A percentile compares a stretch with the other conserved stretches of the same genome.
phyloP scores from a whole-genome alignment of 2,329 filamentous ascomycete species.

The Cladorrhinum sp. region DNA sequence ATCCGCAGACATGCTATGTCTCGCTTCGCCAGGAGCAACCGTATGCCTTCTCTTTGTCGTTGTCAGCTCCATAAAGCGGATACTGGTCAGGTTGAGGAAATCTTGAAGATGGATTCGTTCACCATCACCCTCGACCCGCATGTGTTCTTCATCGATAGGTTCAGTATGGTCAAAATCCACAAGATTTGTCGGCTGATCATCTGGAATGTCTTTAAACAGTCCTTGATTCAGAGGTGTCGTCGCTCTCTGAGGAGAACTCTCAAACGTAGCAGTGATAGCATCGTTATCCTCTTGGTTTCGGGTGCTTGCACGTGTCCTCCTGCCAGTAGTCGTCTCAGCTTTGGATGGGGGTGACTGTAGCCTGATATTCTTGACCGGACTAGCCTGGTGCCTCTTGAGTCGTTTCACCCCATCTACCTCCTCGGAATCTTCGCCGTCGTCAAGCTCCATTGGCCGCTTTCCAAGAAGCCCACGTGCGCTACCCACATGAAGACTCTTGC shows the following conservation, averaged over 20 bases:
- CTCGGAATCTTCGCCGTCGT: conserved; percentile 59
- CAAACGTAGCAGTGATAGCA: conserved; percentile 41
- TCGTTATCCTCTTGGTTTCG: conserved; percentile 43
- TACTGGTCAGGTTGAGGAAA: conserved; percentile 91
- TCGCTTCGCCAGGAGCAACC: conserved; percentile 55
- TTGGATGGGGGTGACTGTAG: conserved; percentile 68
- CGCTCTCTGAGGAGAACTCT: conserved; percentile 48
- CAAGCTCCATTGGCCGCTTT: conserved; percentile 68
- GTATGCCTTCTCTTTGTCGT: conserved; percentile 92
- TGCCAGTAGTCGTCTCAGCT: conserved; percentile 63
- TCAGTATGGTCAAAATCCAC: conserved; percentile 44
- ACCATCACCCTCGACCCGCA: conserved; percentile 49
- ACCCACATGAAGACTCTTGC: conserved; percentile 75
- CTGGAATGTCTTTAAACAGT: conserved; percentile 53
- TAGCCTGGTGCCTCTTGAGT: conserved; percentile 67
- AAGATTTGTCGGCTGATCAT: conserved; percentile 44
- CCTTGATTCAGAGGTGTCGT: conserved; percentile 57
- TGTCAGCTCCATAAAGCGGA: conserved; percentile 98
- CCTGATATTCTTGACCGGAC: conserved; percentile 72
- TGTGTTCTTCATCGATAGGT: conserved; percentile 40
- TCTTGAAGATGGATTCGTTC: conserved; percentile 80
- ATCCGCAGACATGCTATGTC: conserved; percentile 40
- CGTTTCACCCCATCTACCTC: conserved; percentile 64
- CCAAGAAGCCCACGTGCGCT: conserved; percentile 71
- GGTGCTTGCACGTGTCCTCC: conserved; percentile 48